Evolutionary conservation across 768 basidiomycete genomes (phyloP), one percentile per base, ranked within the genome.

Genomic region (Mycena haematopus): DNA sequence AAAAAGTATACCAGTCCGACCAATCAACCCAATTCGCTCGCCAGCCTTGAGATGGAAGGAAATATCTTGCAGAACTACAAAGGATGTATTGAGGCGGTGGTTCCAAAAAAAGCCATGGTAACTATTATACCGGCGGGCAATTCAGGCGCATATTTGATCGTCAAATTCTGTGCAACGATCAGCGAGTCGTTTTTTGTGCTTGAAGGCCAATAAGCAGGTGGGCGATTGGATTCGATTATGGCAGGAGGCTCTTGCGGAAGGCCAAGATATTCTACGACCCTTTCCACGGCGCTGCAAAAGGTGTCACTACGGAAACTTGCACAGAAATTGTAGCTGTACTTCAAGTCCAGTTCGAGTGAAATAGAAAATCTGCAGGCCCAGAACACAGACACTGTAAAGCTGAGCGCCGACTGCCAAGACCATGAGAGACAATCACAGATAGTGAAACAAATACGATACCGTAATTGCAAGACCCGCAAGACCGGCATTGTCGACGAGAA

Each of bases 171-270:
- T 0, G 92, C 91, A 0, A 76, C 75, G 38, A 97, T 71, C 36
- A 96, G 77, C 1, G 81, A 71, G 29, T 86, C 80, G 10, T 82
- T 77, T 56, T 82, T 83, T 21, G 87, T 79, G 59, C 82, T 86
- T 0, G 93, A 93, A 0, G 95, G 95, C 95, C 95, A 97, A 71
- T 95, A 95, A 0, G 95, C 95, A 0, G 95, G 95, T 1, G 88
- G 89, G 8, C 92, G 84, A 60, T 83, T 84, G 0, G 83, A 83
- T 65, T 93, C 89, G 52, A 95, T 89, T 60, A 90, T 70, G 0
- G 88, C 81, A 3, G 92, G 87, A 0, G 95, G 90, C 70, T 96
- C 94, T 73, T 93, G 92, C 0, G 93, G 93, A 7, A 97, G 82
- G 54, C 92, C 86, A n/a, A 96, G 85, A 78, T 96, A 96, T 79